Evolutionary conservation across 371 early-diverging fungal species (phyloP).

Genomic region (Mortierella sp.): DNA sequence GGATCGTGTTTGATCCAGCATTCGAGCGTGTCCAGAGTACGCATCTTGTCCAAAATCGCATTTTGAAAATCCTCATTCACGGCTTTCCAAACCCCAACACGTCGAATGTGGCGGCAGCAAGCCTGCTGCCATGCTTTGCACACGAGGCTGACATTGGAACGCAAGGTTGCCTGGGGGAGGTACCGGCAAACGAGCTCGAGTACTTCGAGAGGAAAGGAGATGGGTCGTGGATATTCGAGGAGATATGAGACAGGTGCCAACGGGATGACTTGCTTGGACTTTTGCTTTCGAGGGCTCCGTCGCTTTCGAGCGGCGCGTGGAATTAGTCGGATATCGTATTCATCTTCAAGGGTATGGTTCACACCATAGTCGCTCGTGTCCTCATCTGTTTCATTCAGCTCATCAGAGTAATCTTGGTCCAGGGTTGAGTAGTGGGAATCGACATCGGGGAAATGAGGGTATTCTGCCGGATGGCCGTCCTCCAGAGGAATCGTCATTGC

Average conservation of each 20-base stretch:
- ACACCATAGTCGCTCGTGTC: neutral
- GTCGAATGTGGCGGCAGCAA: constrained; percentile 21
- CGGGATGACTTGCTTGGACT: neutral
- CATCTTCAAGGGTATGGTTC: neutral
- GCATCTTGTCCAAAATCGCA: constrained; percentile 16
- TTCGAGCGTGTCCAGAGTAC: constrained; percentile 29
- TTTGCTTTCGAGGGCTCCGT: neutral
- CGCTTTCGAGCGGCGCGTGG: constrained; percentile 9
- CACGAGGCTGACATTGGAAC: constrained; percentile 21
- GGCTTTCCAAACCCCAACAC: constrained; percentile 22
- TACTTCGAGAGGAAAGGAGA: constrained; percentile 28
- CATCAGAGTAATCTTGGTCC: too few species aligned
- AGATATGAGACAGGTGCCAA: constrained; percentile 15
- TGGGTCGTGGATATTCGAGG: constrained; percentile 1
- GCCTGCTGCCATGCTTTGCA: constrained; percentile 31
- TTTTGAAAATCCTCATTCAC: neutral
- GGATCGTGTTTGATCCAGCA: constrained; percentile 26
- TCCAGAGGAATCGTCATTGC: too few species aligned
- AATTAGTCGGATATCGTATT: constrained; percentile 13
- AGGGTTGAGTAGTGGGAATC: too few species aligned
- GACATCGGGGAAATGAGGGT: too few species aligned
- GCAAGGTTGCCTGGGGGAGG: constrained; percentile 28
- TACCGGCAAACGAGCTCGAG: constrained; percentile 26
- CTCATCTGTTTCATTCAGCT: too few species aligned
- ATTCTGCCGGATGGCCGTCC: too few species aligned